phyloP scores from a whole-genome alignment of 192 early-diverging fungal species.

The Nowakowskiella sp. region DNA sequence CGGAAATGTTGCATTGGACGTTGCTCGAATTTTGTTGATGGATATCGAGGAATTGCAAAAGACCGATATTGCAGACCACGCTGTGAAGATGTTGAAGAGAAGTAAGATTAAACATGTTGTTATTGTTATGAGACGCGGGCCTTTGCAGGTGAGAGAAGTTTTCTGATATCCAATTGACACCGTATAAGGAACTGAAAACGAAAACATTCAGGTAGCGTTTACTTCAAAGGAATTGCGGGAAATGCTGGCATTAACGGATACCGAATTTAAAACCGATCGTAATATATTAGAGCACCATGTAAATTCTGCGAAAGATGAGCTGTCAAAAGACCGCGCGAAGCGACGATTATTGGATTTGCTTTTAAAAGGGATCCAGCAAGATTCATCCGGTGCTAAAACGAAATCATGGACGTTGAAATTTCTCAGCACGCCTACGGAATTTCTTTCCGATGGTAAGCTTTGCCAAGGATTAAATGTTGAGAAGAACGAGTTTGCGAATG shows the following conservation, averaged over 20 bases:
- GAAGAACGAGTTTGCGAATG: slow-evolving; percentile 53
- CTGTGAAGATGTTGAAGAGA: slow-evolving; percentile 52
- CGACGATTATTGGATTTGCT: slow-evolving; percentile 83
- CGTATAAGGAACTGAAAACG: background rate
- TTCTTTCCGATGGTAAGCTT: slow-evolving; percentile 20
- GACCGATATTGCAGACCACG: slow-evolving; percentile 80
- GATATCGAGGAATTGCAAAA: slow-evolving; percentile 59
- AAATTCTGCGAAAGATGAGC: slow-evolving; percentile 20
- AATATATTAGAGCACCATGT: slow-evolving; percentile 48
- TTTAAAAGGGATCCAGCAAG: slow-evolving; percentile 41
- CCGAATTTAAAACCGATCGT: slow-evolving; percentile 56
- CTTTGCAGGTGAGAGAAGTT: slow-evolving; percentile 58
- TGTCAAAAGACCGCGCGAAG: slow-evolving; percentile 50
- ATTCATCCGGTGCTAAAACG: slow-evolving; percentile 7
- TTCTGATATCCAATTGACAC: background rate
- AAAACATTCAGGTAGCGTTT: slow-evolving; percentile 57
- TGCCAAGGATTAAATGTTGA: slow-evolving; percentile 39
- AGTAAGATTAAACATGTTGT: slow-evolving; percentile 75
- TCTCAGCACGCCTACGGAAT: slow-evolving; percentile 57
- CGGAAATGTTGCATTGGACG: slow-evolving; percentile 92
- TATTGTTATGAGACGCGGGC: slow-evolving; percentile 85
- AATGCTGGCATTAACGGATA: slow-evolving; percentile 67
- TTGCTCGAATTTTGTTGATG: slow-evolving; percentile 75
- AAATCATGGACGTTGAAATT: slow-evolving; percentile 70
- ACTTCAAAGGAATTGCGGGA: slow-evolving; percentile 95